These are phyloP conservation scores for Ilyonectria sp. DNA, from an alignment of 2,329 filamentous ascomycete species.

Conservation along the genomic window DNA sequence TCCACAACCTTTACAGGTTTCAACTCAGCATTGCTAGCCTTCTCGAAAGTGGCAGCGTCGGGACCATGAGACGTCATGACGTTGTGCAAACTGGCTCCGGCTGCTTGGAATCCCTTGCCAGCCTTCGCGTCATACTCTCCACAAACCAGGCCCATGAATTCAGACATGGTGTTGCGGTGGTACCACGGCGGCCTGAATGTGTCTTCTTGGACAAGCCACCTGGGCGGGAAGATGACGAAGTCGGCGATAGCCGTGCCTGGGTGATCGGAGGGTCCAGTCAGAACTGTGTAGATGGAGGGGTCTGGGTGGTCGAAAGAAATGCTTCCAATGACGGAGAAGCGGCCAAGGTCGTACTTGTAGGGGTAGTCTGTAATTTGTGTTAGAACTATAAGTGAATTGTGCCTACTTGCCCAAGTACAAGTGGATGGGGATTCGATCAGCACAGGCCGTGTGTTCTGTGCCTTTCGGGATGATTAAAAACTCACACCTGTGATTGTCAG, in stretches of 20 bases:
- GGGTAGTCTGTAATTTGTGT: constrained; percentile 58
- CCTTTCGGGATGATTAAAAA: not conserved
- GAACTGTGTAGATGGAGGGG: constrained; percentile 82
- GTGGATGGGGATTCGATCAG: not conserved
- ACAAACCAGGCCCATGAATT: constrained; percentile 75
- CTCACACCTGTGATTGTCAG: constrained; percentile 37
- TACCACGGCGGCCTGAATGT: constrained; percentile 83
- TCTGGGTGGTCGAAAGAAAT: constrained; percentile 80
- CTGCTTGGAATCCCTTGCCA: constrained; percentile 71
- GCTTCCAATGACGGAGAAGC: constrained; percentile 81
- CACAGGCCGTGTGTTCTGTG: too few species aligned
- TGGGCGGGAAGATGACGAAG: constrained; percentile 81
- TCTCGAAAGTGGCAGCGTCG: constrained; percentile 70
- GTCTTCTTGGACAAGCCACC: constrained; percentile 79
- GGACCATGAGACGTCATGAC: constrained; percentile 79
- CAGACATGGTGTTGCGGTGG: constrained; percentile 78
- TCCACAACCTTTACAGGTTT: constrained; percentile 71
- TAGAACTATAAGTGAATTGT: not conserved
- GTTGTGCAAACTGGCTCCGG: constrained; percentile 75
- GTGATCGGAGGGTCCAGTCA: constrained; percentile 73
- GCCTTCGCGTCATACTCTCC: constrained; percentile 75
- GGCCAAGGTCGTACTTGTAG: constrained; percentile 86
- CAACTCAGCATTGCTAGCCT: constrained; percentile 68
- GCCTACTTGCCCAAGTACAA: not conserved
- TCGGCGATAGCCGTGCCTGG: constrained; percentile 78